Evolutionary conservation across 169 alveolate genomes (phyloP).

Genomic region (Neospora caninum): DNA sequence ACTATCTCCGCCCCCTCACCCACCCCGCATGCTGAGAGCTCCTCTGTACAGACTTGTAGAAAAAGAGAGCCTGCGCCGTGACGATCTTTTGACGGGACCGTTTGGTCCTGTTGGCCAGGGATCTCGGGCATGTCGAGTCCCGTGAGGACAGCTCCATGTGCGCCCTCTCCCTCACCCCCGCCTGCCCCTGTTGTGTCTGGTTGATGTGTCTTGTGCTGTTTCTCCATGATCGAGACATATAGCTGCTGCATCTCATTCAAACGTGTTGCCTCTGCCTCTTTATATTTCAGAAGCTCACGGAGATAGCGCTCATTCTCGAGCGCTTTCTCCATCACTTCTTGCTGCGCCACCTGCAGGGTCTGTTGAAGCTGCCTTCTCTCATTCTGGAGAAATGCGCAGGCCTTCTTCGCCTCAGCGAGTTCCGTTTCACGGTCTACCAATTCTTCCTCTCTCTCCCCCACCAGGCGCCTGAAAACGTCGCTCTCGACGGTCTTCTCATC

Average conservation of each 20-base stretch:
- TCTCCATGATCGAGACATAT: not conserved
- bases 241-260: conserved; percentile 59
- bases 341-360: conserved; percentile 63
- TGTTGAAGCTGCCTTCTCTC: conserved; percentile 57
- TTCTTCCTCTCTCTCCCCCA: conserved; percentile 61
- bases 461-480: conserved; percentile 43
- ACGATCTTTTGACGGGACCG: not conserved
- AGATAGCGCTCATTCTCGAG: conserved; percentile 62
- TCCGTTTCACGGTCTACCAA: conserved; percentile 59
- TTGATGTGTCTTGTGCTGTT: not conserved
- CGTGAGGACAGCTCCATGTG: not conserved
- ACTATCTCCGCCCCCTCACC: too few species aligned
- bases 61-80: too few species aligned
- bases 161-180: not conserved
- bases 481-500: conserved; percentile 55
- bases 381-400: conserved; percentile 58
- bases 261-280: conserved; percentile 61
- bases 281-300: conserved; percentile 63
- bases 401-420: conserved; percentile 56
- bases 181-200: not conserved
- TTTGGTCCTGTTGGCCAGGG: not conserved
- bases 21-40: too few species aligned
- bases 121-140: not conserved
- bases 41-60: too few species aligned
- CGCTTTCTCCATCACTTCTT: conserved; percentile 62